Evolutionary conservation across 345 rosid genomes (phyloP).

Genomic region (Melastoma malabathricum): DNA sequence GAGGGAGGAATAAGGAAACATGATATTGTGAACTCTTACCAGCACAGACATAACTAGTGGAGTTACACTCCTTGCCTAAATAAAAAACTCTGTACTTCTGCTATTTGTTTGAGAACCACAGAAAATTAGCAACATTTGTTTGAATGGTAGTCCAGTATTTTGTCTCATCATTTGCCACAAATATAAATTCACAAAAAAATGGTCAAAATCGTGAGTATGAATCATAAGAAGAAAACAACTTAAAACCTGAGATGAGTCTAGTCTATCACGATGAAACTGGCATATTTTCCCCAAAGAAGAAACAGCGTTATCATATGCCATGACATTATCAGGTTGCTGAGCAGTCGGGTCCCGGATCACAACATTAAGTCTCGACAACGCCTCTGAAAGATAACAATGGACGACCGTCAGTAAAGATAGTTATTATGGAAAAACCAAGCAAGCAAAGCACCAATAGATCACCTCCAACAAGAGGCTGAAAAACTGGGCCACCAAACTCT

Average conservation of each 20-base stretch:
- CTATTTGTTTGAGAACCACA: too few species aligned
- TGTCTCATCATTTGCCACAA: too few species aligned
- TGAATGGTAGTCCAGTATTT: too few species aligned
- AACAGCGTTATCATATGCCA: constrained; percentile 99
- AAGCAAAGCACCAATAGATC: constrained; percentile 7
- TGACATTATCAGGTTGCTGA: constrained; percentile 63
- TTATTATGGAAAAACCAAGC: not conserved
- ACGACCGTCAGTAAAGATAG: constrained; percentile 11
- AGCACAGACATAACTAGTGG: too few species aligned
- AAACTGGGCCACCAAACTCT: constrained; percentile 83
- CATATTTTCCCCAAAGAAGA: constrained; percentile 97
- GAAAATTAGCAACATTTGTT: too few species aligned
- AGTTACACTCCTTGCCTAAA: too few species aligned
- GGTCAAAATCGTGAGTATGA: not conserved
- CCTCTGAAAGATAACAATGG: constrained; percentile 46
- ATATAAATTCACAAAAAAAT: too few species aligned
- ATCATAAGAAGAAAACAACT: not conserved
- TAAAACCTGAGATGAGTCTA: constrained; percentile 82
- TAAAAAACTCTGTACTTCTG: too few species aligned
- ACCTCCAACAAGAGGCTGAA: constrained; percentile 98
- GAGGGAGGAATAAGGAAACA: not conserved
- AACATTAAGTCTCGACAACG: constrained; percentile 82
- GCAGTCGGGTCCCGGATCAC: constrained; percentile 78
- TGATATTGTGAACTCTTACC: not conserved
- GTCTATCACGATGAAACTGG: constrained; percentile 73